Percentiles rank a stretch among this genome's conserved stretches.
These are phyloP conservation scores for Phytopythium oedochilum DNA, from an alignment of 352 stramenopile species.

Conservation along the genomic window DNA sequence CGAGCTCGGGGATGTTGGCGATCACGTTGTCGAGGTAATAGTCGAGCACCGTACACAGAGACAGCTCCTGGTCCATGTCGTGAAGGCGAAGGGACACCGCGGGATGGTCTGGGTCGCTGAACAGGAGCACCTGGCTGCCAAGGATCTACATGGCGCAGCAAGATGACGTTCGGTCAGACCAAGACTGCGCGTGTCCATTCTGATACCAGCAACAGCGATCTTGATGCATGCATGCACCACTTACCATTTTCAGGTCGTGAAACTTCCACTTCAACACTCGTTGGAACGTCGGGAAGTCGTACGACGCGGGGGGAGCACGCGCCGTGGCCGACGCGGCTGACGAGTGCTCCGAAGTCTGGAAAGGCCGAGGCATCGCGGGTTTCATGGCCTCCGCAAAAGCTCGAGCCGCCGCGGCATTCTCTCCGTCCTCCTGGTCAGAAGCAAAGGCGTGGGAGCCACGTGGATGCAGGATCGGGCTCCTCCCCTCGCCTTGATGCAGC, in stretches of 20 bases:
- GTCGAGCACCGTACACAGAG: constrained; percentile 73
- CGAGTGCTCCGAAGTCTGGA: not conserved
- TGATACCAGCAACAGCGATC: not conserved
- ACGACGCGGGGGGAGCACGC: constrained; percentile 17
- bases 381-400: constrained; percentile 1
- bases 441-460: not conserved
- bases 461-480: not conserved
- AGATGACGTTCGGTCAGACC: not conserved
- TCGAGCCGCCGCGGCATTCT: not conserved
- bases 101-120: constrained; percentile 80
- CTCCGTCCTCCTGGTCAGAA: not conserved
- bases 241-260: constrained; percentile 82
- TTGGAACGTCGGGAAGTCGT: constrained; percentile 48
- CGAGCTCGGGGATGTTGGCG: constrained; percentile 80
- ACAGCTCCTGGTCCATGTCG: constrained; percentile 85
- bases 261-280: constrained; percentile 86
- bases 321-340: constrained; percentile 2
- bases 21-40: constrained; percentile 89
- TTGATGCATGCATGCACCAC: too few species aligned
- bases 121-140: constrained; percentile 77
- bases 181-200: not conserved
- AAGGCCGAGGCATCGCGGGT: not conserved
- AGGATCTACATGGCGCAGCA: constrained; percentile 35
- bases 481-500: not conserved
- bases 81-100: constrained; percentile 81